These are phyloP conservation scores for Coffea canephora DNA, from an alignment of 257 asterid species.

Conservation along the genomic window DNA sequence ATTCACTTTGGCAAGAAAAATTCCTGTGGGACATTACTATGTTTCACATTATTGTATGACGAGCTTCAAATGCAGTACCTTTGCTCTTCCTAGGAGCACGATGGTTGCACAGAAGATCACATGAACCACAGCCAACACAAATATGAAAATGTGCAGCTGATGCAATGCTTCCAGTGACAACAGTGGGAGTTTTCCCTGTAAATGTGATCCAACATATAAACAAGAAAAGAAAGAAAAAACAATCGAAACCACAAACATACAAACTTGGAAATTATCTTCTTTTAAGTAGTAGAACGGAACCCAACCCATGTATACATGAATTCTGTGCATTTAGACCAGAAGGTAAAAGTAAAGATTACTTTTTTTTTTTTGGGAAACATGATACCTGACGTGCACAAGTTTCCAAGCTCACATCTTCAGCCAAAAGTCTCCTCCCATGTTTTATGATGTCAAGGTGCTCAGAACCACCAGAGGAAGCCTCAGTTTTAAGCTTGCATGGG, in stretches of 20 bases:
- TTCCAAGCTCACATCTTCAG: conserved; percentile 21
- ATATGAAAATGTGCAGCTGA: conserved; percentile 87
- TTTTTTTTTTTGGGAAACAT: neutral
- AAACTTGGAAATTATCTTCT: too few relatives aligned
- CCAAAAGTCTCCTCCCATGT: conserved; percentile 43
- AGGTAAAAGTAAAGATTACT: neutral
- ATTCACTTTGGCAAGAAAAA: too few relatives aligned
- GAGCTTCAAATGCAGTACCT: conserved; percentile 36
- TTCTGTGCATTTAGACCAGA: neutral
- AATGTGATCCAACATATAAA: neutral
- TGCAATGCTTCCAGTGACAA: conserved; percentile 79
- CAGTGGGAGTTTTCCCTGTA: conserved; percentile 62
- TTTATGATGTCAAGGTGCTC: conserved; percentile 7
- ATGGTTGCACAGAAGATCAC: conserved; percentile 69
- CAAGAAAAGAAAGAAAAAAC: neutral
- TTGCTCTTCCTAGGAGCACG: conserved; percentile 65
- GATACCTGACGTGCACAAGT: conserved; percentile 47
- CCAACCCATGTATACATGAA: too few relatives aligned
- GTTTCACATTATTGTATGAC: neutral
- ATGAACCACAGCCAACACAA: conserved; percentile 78
- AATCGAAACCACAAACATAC: too few relatives aligned
- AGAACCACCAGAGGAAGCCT: neutral
- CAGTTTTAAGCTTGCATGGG: conserved; percentile 51
- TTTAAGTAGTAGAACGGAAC: neutral
- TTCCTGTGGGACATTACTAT: neutral